Evolutionary conservation across 345 rosid species (phyloP).

Genomic region (Citrus sp.): DNA sequence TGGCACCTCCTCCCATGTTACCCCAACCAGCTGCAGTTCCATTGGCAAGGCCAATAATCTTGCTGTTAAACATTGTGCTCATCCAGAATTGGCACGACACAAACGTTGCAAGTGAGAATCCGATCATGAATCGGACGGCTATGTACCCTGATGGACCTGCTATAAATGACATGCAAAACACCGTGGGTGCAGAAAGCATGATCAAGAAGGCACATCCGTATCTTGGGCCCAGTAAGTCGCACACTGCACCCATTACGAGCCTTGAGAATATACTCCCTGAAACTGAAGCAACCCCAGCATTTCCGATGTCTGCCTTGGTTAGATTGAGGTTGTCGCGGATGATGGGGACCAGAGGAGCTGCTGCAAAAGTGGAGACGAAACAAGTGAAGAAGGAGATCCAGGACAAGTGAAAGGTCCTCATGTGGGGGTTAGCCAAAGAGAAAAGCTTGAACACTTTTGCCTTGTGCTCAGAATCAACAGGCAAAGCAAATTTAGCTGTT

Average conservation of each 20-base stretch:
- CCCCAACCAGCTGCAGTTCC: conserved; percentile 99
- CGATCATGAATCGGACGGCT: conserved; percentile 84
- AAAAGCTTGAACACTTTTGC: conserved; percentile 70
- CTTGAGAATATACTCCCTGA: conserved; percentile 90
- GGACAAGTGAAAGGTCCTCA: conserved; percentile 87
- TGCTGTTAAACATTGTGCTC: conserved; percentile 93
- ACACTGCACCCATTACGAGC: conserved; percentile 88
- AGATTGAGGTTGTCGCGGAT: conserved; percentile 78
- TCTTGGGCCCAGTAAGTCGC: conserved; percentile 81
- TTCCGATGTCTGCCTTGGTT: conserved; percentile 64
- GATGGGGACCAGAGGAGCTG: conserved; percentile 85
- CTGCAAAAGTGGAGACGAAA: conserved; percentile 86
- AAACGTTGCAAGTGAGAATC: conserved; percentile 86
- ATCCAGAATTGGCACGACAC: conserved; percentile 97
- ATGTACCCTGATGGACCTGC: conserved; percentile 57
- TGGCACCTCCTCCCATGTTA: conserved; percentile 91
- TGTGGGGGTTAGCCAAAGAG: conserved; percentile 77
- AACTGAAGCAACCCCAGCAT: conserved; percentile 94
- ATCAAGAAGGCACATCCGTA: conserved; percentile 80
- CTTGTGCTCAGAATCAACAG: conserved; percentile 86
- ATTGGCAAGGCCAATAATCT: conserved; percentile 81
- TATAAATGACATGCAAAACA: conserved; percentile 81
- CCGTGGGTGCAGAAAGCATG: conserved; percentile 83
- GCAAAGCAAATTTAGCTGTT: conserved; percentile 58
- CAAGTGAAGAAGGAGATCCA: conserved; percentile 93